Evolutionary conservation across 2,329 filamentous ascomycete genomes (phyloP).

Genomic region (Rhytidhysteron rufulum): DNA sequence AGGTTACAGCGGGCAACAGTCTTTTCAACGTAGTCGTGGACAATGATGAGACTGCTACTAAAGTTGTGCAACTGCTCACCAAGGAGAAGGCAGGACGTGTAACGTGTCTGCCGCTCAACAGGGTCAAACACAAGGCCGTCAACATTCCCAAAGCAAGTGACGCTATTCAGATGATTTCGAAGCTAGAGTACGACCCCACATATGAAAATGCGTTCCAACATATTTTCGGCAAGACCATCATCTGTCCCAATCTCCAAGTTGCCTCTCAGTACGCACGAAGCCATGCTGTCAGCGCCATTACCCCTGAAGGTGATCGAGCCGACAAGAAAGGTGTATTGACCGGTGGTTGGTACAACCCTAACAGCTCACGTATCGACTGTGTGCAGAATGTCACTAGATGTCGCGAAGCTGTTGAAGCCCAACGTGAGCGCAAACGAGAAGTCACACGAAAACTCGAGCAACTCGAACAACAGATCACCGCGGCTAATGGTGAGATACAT

Average conservation of each 20-base stretch:
- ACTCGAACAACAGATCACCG: constrained; percentile 85
- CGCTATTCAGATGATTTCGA: constrained; percentile 80
- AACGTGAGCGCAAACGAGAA: constrained; percentile 60
- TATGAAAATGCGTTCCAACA: constrained; percentile 88
- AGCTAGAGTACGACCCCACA: constrained; percentile 70
- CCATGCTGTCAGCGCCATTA: constrained; percentile 89
- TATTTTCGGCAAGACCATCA: constrained; percentile 91
- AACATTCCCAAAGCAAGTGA: constrained; percentile 84
- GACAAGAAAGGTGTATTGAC: constrained; percentile 95
- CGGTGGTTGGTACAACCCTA: constrained; percentile 86
- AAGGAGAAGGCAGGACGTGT: constrained; percentile 78
- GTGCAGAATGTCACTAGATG: constrained; percentile 72
- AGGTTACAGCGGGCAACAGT: constrained; percentile 87
- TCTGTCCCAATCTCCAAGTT: constrained; percentile 84
- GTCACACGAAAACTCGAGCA: constrained; percentile 68
- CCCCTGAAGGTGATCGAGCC: constrained; percentile 87
- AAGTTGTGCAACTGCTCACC: constrained; percentile 74
- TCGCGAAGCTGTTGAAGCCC: constrained; percentile 68
- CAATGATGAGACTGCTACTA: constrained; percentile 79
- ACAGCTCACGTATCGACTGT: constrained; percentile 81
- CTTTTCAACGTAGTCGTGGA: constrained; percentile 97
- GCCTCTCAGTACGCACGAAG: constrained; percentile 89
- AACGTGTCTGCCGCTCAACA: constrained; percentile 90
- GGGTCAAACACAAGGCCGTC: constrained; percentile 65
- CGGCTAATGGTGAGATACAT: constrained; percentile 76